Base-by-base conservation (phyloP, 1,284 basidiomycete genomes). In the Leccinum laetum region DNA sequence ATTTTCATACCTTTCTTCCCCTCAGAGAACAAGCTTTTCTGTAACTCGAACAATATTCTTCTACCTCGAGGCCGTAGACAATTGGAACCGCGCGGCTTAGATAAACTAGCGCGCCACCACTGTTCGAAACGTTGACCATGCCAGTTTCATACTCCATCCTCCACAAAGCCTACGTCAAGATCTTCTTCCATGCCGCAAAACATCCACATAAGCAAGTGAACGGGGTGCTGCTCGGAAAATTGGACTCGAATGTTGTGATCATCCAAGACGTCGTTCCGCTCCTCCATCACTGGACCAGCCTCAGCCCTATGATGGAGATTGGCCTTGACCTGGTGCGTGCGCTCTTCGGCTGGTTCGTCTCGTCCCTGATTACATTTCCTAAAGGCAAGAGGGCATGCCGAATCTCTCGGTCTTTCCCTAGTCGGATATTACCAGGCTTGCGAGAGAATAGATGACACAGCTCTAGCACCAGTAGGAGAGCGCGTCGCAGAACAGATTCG, bases 291-390 rank as follows among this genome's bases (percentile, higher is more conserved):
- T 93, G 90, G 91, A 91, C 90, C 10, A 88, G 83, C 69, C 79
- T 93, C 61, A 90, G 87, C 67, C 88, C 89, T 2, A 90, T 90
- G 86, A 91, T 91, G 87, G 90, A 92, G 72, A 87, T 91, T 66
- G 91, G 90, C 13, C 80, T 93, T 58, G 88, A 90, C 69, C 77
- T 93, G 70, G 91, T 91, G 70, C 72, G 85, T 78, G 49, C 44
- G 14, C 58, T 37, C 26, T 53, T 65, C 13, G n/a, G 46, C 24
- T 46, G 18, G 29, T n/a, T 16, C 32, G n/a, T 61, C 58, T 49
- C 21, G 26, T 39, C 60, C 52, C 63, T 58, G 37, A 26, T 37
- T 61, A 62, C 53, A 61, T 35, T 55, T 55, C 64, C 56, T 21
- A 60, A 68, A 91, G 89, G 87, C 86, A 60, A 79, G 73, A 62